Evolutionary conservation across 1,284 basidiomycete genomes (phyloP).

Genomic region (Wallemia ichthyophaga): DNA sequence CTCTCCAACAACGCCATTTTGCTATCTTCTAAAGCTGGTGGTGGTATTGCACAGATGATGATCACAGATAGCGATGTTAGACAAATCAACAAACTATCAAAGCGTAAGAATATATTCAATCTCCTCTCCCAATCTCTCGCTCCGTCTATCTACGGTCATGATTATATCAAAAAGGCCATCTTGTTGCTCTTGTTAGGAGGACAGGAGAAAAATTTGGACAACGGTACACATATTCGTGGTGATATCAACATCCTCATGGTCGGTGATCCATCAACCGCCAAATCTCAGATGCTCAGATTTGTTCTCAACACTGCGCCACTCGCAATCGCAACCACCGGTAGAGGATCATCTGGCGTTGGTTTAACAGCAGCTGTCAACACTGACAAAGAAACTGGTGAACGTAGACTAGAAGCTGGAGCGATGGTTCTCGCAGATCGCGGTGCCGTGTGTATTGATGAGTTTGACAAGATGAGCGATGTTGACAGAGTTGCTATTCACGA

Average conservation of each 20-base stretch:
- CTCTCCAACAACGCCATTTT: slow-evolving; percentile 87
- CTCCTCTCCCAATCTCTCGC: slow-evolving; percentile 83
- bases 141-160: slow-evolving; percentile 87
- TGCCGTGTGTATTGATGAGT: slow-evolving; percentile 98
- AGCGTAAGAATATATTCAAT: slow-evolving; percentile 53
- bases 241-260: slow-evolving; percentile 99
- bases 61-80: slow-evolving; percentile 87
- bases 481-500: slow-evolving; percentile 99
- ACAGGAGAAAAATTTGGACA: slow-evolving; percentile 86
- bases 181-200: slow-evolving; percentile 78
- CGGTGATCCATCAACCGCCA: slow-evolving; percentile 91
- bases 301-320: slow-evolving; percentile 85
- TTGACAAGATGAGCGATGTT: slow-evolving; percentile 98
- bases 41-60: slow-evolving; percentile 74
- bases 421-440: slow-evolving; percentile 99
- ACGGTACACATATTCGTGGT: slow-evolving; percentile 94
- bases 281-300: slow-evolving; percentile 86
- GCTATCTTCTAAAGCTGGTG: slow-evolving; percentile 84
- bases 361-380: slow-evolving; percentile 96
- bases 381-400: slow-evolving; percentile 81
- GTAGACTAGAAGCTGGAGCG: slow-evolving; percentile 83
- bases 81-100: slow-evolving; percentile 78
- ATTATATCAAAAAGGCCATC: slow-evolving; percentile 83
- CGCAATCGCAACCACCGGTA: slow-evolving; percentile 90
- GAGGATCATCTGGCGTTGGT: slow-evolving; percentile 93